Evolutionary conservation across 2,329 filamentous ascomycete species (phyloP).

Genomic region (Ophiocordyceps camponoti-floridani): DNA sequence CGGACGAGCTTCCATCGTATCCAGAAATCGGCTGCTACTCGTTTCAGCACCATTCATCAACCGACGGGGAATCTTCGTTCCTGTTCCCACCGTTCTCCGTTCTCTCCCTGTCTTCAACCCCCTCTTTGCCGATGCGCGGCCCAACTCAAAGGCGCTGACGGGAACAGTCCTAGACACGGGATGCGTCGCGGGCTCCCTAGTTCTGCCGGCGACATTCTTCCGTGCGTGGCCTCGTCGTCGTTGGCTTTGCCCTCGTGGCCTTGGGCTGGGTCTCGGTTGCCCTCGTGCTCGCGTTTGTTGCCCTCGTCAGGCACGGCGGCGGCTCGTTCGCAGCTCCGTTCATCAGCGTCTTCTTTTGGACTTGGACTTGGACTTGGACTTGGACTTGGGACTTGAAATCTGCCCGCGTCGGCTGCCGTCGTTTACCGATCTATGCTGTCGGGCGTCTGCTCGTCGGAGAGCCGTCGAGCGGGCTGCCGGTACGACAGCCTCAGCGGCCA

Average conservation of each 20-base stretch:
- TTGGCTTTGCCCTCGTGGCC: not conserved
- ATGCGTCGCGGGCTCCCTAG: not conserved
- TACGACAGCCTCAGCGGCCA: constrained; percentile 9
- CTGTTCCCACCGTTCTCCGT: too few species aligned
- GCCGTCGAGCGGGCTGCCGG: constrained; percentile 1
- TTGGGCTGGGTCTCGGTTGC: too few species aligned
- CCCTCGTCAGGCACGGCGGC: not conserved
- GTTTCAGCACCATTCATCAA: too few species aligned
- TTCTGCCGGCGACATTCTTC: not conserved
- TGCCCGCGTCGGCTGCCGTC: not conserved
- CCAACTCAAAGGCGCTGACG: not conserved
- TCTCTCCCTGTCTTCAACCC: not conserved
- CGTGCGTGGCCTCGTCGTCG: not conserved
- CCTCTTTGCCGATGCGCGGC: not conserved
- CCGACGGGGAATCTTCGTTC: too few species aligned
- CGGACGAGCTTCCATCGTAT: too few species aligned
- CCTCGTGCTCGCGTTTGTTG: not conserved
- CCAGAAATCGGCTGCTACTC: too few species aligned
- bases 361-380: not conserved
- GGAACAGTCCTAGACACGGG: not conserved
- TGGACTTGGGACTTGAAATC: too few species aligned
- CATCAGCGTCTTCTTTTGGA: too few species aligned
- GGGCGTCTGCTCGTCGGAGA: not conserved
- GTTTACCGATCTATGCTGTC: constrained; percentile 2
- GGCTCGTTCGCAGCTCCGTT: too few species aligned